Evolutionary conservation across 768 basidiomycete species (phyloP).

Genomic region (Chalciporus pseudorubinellus): DNA sequence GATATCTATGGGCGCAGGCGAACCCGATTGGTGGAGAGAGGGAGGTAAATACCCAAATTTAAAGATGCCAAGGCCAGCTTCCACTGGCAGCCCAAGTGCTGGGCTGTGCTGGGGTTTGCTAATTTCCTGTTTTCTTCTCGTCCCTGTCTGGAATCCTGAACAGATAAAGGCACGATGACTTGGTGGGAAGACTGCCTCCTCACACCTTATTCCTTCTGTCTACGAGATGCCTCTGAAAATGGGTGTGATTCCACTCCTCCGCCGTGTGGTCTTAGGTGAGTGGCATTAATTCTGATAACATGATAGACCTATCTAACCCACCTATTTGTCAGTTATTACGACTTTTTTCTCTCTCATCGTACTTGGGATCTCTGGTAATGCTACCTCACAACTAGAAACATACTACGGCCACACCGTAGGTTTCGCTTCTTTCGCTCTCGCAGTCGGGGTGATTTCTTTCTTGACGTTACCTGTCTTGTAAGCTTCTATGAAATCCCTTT

Average conservation of each 20-base stretch:
- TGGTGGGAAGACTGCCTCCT: not conserved
- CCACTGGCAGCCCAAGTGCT: too few species aligned
- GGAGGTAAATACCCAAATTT: too few species aligned
- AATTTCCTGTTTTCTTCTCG: too few species aligned
- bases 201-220: not conserved
- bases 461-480: constrained; percentile 32
- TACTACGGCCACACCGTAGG: constrained; percentile 8
- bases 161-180: constrained; percentile 11
- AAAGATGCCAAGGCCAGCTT: too few species aligned
- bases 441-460: constrained; percentile 28
- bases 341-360: constrained; percentile 31
- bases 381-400: constrained; percentile 22
- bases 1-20: too few species aligned
- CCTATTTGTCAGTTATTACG: constrained; percentile 10
- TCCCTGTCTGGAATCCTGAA: not conserved
- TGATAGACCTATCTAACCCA: not conserved
- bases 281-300: not conserved
- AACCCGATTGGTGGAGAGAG: too few species aligned
- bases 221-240: constrained; percentile 6
- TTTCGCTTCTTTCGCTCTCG: constrained; percentile 31
- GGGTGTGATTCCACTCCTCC: constrained; percentile 13
- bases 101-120: too few species aligned
- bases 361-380: constrained; percentile 28
- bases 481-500: not conserved
- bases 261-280: constrained; percentile 24